Evolutionary conservation across 169 alveolate species (phyloP).

Genomic region (Babesia gibsoni): DNA sequence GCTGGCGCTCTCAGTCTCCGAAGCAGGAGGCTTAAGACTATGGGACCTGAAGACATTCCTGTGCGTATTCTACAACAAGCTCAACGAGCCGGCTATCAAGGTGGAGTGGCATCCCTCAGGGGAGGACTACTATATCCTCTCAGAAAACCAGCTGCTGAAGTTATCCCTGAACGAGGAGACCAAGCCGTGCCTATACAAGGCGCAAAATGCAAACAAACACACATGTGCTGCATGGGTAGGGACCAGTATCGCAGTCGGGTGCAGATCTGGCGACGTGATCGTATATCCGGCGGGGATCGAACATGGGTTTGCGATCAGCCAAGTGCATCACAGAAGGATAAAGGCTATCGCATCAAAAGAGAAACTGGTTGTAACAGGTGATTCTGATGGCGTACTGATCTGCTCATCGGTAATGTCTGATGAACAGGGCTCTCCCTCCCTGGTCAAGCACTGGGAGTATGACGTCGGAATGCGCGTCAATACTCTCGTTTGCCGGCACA

Average conservation of each 20-base stretch:
- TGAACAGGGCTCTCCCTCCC: not conserved
- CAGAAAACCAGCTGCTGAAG: constrained; percentile 5
- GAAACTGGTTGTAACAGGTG: constrained; percentile 48
- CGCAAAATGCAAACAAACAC: not conserved
- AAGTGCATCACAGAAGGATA: constrained; percentile 5
- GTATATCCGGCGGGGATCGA: not conserved
- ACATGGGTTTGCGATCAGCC: not conserved
- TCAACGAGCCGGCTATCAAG: constrained; percentile 17
- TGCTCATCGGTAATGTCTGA: constrained; percentile 5
- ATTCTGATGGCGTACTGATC: constrained; percentile 50
- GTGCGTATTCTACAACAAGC: constrained; percentile 47
- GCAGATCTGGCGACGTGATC: constrained; percentile 21
- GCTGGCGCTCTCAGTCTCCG: constrained; percentile 37
- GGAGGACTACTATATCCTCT: constrained; percentile 11
- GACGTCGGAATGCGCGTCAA: constrained; percentile 29
- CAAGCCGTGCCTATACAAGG: constrained; percentile 17
- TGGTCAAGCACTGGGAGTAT: constrained; percentile 5
- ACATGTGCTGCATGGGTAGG: constrained; percentile 22
- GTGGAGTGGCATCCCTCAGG: constrained; percentile 50
- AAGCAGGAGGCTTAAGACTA: constrained; percentile 39
- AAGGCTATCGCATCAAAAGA: constrained; percentile 4
- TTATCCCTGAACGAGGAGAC: constrained; percentile 12
- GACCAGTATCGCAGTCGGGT: constrained; percentile 9
- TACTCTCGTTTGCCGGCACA: not conserved
- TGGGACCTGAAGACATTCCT: constrained; percentile 57